These are phyloP conservation scores for Coemansia guatemalensis DNA, from an alignment of 192 early-diverging fungal genomes.

Conservation along the genomic window DNA sequence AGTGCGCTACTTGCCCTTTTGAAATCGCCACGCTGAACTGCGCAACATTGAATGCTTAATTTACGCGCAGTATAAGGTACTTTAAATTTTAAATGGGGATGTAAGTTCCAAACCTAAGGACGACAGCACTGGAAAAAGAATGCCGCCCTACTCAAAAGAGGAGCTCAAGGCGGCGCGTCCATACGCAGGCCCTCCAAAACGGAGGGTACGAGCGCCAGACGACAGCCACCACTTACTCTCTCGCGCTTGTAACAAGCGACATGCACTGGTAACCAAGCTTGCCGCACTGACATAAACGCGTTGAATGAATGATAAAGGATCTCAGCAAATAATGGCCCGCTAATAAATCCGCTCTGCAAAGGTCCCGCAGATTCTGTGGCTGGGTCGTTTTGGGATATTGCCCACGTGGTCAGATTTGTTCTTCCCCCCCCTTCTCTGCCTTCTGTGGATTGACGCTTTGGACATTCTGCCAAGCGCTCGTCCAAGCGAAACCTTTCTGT, in stretches of 20 bases:
- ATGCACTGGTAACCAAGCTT: slow-evolving; percentile 29
- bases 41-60: background rate
- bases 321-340: background rate
- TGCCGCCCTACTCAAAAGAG: slow-evolving; percentile 54
- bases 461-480: background rate
- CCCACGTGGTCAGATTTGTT: background rate
- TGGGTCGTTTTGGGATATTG: slow-evolving; percentile 9
- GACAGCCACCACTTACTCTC: slow-evolving; percentile 37
- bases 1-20: background rate
- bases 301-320: slow-evolving; percentile 26
- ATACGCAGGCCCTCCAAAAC: slow-evolving; percentile 46
- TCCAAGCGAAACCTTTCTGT: background rate
- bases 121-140: slow-evolving; percentile 24
- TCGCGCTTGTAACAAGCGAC: slow-evolving; percentile 49
- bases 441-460: background rate
- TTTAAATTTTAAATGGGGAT: slow-evolving; percentile 5
- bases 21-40: background rate
- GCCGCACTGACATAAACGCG: slow-evolving; percentile 51
- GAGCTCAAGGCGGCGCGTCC: slow-evolving; percentile 40
- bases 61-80: background rate
- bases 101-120: slow-evolving; percentile 56
- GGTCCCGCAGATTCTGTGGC: background rate
- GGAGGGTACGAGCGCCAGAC: slow-evolving; percentile 30
- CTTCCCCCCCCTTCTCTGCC: background rate
- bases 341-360: background rate